These are phyloP conservation scores for Adiantum capillusveneris DNA, from an alignment of 75 land plant species.

Conservation along the genomic window DNA sequence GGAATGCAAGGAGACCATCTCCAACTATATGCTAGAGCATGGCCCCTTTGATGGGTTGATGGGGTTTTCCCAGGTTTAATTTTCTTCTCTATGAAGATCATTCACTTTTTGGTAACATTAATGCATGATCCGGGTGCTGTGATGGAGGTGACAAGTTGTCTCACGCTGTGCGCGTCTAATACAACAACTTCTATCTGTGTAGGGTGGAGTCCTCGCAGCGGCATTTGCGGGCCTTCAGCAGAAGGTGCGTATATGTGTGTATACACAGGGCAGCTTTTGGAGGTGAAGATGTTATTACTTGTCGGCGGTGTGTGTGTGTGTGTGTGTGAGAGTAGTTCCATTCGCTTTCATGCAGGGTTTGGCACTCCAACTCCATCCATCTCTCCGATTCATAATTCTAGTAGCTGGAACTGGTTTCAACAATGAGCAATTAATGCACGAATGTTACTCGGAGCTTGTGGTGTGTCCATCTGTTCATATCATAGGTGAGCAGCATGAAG, in stretches of 20 bases:
- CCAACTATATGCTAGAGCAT: conserved; percentile 67
- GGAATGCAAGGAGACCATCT: conserved; percentile 55
- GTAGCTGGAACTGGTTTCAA: conserved; percentile 67
- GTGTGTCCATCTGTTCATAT: conserved; percentile 62
- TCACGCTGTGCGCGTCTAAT: too few species aligned
- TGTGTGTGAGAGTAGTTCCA: too few species aligned
- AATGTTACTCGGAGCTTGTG: conserved; percentile 55
- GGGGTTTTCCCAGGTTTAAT: conserved; percentile 92
- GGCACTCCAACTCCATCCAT: conserved; percentile 62
- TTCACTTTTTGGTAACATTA: too few species aligned
- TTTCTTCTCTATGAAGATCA: too few species aligned
- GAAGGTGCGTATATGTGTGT: conserved; percentile 40
- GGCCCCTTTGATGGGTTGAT: conserved; percentile 91
- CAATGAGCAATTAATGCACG: conserved; percentile 44
- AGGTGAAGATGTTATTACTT: too few species aligned
- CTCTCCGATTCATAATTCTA: conserved; percentile 53
- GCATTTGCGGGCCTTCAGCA: conserved; percentile 68
- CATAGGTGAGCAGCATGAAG: conserved; percentile 26
- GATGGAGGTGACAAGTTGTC: too few species aligned
- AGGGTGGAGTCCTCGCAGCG: conserved; percentile 77
- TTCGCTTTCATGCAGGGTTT: conserved; percentile 38
- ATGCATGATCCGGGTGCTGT: neutral
- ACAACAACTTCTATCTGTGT: too few species aligned
- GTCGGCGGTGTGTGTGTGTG: too few species aligned
- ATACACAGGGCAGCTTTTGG: too few species aligned